Percentiles rank a stretch among this genome's conserved stretches.
Conservation (phyloP, 139 green algal genomes). For the Chlorokybus atmophyticus region DNA sequence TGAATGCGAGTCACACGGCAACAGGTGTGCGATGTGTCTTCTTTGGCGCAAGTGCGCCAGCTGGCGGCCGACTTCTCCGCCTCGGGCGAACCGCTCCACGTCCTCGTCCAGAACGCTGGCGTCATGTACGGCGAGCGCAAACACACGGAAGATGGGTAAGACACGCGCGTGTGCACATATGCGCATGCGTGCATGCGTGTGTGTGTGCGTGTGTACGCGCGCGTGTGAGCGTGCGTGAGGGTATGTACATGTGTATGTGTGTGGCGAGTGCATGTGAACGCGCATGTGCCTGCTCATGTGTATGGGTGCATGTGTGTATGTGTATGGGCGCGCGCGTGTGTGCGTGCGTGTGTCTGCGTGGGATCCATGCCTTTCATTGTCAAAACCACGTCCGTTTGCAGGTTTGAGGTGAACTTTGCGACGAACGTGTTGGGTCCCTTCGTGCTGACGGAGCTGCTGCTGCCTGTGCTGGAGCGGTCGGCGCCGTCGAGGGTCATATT, state of each 20-base stretch:
- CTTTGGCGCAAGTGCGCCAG: background rate
- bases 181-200: too few relatives aligned
- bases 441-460: constrained; percentile 16
- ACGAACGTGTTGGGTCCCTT: constrained; percentile 25
- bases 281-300: too few relatives aligned
- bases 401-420: constrained; percentile 28
- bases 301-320: too few relatives aligned
- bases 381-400: background rate
- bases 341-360: too few relatives aligned
- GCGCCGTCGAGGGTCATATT: constrained; percentile 11
- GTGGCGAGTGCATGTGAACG: too few relatives aligned
- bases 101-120: constrained; percentile 27
- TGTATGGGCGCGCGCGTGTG: too few relatives aligned
- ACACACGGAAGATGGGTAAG: constrained; percentile 9
- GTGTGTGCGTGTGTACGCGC: too few relatives aligned
- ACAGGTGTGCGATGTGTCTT: constrained; percentile 18
- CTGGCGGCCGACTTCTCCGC: constrained; percentile 1
- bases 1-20: too few relatives aligned
- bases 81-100: constrained; percentile 12
- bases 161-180: too few relatives aligned
- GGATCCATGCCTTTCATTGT: constrained; percentile 1
- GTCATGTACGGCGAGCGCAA: constrained; percentile 9
- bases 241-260: too few relatives aligned
- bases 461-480: constrained; percentile 12
- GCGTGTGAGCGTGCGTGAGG: too few relatives aligned